Conservation (phyloP, 2,329 filamentous ascomycete species). For the Colletotrichum nymphaeae region DNA sequence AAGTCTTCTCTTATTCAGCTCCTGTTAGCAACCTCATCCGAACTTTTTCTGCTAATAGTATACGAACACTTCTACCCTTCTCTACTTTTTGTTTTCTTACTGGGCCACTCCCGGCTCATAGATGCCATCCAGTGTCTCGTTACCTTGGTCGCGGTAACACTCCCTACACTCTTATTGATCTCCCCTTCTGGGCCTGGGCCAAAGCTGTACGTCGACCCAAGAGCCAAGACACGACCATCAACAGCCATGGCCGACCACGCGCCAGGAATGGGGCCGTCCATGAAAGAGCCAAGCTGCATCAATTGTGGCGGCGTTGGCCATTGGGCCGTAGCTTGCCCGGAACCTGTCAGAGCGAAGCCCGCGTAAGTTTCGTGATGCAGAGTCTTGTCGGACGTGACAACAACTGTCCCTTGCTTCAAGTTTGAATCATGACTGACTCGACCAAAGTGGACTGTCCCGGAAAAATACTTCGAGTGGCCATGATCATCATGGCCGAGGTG, state of each 20-base stretch:
- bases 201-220: not conserved
- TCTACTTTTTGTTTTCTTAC: not conserved
- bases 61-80: not conserved
- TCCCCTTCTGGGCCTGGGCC: not conserved
- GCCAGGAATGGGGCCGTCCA: constrained; percentile 24
- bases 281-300: constrained; percentile 34
- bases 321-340: constrained; percentile 34
- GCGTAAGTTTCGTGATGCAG: constrained; percentile 21
- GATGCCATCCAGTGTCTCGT: not conserved
- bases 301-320: constrained; percentile 35
- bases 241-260: constrained; percentile 28
- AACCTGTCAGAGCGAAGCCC: constrained; percentile 32
- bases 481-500: constrained; percentile 17
- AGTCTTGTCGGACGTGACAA: not conserved
- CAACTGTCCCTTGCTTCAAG: not conserved
- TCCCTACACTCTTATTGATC: not conserved
- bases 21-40: not conserved
- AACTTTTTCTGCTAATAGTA: not conserved
- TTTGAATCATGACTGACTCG: constrained; percentile 2
- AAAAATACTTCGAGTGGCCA: constrained; percentile 17
- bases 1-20: not conserved
- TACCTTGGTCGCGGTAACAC: not conserved
- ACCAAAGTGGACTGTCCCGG: constrained; percentile 24
- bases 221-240: not conserved
- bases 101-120: not conserved